Base-by-base conservation (phyloP, 768 basidiomycete species). In the Podaxis mareebaensis region DNA sequence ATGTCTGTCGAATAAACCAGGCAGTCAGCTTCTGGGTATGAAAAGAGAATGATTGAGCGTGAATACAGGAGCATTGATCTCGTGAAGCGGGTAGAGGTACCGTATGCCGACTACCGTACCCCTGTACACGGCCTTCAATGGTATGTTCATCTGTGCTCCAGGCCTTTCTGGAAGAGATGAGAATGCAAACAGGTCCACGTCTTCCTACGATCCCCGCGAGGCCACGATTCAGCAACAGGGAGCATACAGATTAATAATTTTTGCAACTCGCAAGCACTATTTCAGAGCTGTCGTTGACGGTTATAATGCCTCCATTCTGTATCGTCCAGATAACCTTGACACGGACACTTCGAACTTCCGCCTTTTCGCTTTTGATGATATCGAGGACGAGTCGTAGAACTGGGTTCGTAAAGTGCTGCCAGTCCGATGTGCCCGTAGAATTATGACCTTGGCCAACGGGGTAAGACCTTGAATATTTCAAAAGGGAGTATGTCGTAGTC, bases 371-470 rank as follows among this genome's bases (percentile, higher is more conserved):
- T 70, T 81, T 87, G 67, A 78, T 85, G 38, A 81, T 77, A 70
- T 93, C 90, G 33, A 93, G 77, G 24, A 83, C 73, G 33, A 92
- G 80, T 42, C 77, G 81, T 63, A 93, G 83, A 55, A 80, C 73
- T 0, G 91, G 90, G 67, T 92, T 91, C 20, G 83, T 82, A 67
- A 87, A 92, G 69, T 92, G 91, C 68, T 91, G 88, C 91, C 91
- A 93, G 71, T 91, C 89, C 2, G 3, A 8, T 33, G 78, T 60
- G 38, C 74, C 70, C 22, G 67, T 48, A 36, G 69, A 66, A 53
- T 49, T 51, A 40, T 75, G 68, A 10, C 67, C 58, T 22, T 59
- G 64, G n/a, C 64, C 67, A 28, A 67, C 68, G 6, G 85, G 82
- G 68, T 88, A 87, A 26, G 88, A 87, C 57, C 85, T 81, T 53